Conservation (phyloP, 192 early-diverging fungal genomes). For the Coemansia brasiliensis region DNA sequence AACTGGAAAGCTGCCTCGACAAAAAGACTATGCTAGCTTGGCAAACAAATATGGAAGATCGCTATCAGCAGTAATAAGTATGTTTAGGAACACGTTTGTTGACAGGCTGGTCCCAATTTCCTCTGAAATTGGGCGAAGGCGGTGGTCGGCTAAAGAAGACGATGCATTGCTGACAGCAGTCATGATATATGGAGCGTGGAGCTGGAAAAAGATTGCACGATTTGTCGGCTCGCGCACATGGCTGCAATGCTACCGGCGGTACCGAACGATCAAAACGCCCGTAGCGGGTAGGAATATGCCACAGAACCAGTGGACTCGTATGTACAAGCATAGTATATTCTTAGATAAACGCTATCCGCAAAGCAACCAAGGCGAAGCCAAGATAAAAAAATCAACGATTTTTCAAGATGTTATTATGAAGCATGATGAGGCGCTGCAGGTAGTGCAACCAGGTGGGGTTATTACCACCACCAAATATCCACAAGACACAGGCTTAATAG, state of each 20-base stretch:
- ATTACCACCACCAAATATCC: too few species aligned
- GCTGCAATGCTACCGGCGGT: conserved; percentile 23
- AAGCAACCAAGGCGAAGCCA: not conserved
- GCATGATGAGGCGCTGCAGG: too few species aligned
- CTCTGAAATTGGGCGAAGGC: not conserved
- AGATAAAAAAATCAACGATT: not conserved
- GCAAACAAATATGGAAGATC: too few species aligned
- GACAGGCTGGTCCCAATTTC: not conserved
- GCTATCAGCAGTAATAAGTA: too few species aligned
- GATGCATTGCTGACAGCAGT: conserved; percentile 33
- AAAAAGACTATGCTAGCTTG: not conserved
- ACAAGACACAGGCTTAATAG: too few species aligned
- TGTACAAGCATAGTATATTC: not conserved
- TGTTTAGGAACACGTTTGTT: not conserved
- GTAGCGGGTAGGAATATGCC: conserved; percentile 12
- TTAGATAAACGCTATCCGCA: not conserved
- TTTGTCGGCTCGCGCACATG: conserved; percentile 29
- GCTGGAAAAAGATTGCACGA: conserved; percentile 19
- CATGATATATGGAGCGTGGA: conserved; percentile 18
- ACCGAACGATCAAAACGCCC: conserved; percentile 16
- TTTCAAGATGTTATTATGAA: too few species aligned
- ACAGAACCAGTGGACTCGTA: conserved; percentile 11
- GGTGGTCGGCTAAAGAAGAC: conserved; percentile 36
- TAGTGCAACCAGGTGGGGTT: too few species aligned
- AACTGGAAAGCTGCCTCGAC: not conserved